Conservation (phyloP, 345 rosid genomes). For the Eucalyptus regnans region DNA sequence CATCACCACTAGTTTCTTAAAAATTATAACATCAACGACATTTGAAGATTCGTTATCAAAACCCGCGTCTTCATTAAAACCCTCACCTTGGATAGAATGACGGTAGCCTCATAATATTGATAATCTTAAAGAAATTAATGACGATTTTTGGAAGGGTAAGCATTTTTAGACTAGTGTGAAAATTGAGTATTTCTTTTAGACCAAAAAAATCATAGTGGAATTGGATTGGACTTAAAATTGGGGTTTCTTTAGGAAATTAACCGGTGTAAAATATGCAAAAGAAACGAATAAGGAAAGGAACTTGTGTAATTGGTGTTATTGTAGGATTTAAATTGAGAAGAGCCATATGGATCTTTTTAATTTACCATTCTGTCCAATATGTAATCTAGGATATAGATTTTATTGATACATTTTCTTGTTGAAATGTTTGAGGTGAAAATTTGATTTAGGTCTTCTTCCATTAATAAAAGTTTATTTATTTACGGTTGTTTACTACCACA, state of each 20-base stretch:
- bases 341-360: not conserved
- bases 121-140: not conserved
- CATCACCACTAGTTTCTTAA: not conserved
- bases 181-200: not conserved
- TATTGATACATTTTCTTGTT: not conserved
- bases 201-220: not conserved
- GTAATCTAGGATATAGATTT: not conserved
- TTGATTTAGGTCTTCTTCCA: not conserved
- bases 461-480: not conserved
- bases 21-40: not conserved
- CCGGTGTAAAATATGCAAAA: not conserved
- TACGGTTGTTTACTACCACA: not conserved
- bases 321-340: not conserved
- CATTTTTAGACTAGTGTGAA: not conserved
- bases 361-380: not conserved
- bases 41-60: not conserved
- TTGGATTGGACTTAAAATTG: not conserved
- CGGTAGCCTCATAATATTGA: accelerated
- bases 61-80: accelerated
- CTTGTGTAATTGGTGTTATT: not conserved
- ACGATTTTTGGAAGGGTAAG: not conserved
- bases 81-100: not conserved
- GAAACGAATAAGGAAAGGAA: not conserved
- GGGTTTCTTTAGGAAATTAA: not conserved
- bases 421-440: not conserved